Evolutionary conservation across 805 yeast genomes (phyloP).

Genomic region (Lipomyces japonicus): DNA sequence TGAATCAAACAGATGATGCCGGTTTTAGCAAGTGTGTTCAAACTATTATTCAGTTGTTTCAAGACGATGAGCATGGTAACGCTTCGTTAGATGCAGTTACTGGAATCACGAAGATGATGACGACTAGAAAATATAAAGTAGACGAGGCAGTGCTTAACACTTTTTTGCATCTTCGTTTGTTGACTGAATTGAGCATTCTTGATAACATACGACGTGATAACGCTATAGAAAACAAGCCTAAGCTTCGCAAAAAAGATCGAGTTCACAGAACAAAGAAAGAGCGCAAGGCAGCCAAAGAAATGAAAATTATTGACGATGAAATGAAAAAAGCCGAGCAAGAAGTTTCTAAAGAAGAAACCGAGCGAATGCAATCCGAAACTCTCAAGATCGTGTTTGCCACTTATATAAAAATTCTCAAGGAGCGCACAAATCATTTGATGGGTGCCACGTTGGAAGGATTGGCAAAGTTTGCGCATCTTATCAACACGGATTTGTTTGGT

Average conservation of each 20-base stretch:
- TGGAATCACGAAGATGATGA: slow-evolving; percentile 63
- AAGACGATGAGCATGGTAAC: slow-evolving; percentile 77
- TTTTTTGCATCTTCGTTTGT: slow-evolving; percentile 55
- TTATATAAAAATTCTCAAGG: slow-evolving; percentile 72
- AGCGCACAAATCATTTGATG: slow-evolving; percentile 59
- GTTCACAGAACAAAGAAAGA: slow-evolving; percentile 89
- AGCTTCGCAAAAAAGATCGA: slow-evolving; percentile 77
- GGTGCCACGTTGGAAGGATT: slow-evolving; percentile 90
- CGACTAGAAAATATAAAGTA: slow-evolving; percentile 69
- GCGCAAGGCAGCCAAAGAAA: slow-evolving; percentile 80
- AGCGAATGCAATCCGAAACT: slow-evolving; percentile 76
- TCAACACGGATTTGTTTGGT: slow-evolving; percentile 87
- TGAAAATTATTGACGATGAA: slow-evolving; percentile 84
- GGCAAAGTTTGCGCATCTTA: slow-evolving; percentile 82
- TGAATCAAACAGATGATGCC: slow-evolving; percentile 34
- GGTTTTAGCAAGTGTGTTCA: slow-evolving; percentile 58
- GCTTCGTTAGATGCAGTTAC: slow-evolving; percentile 71
- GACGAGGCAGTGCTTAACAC: slow-evolving; percentile 79
- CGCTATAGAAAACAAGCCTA: slow-evolving; percentile 35
- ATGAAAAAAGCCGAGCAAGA: slow-evolving; percentile 81
- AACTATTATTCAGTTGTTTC: slow-evolving; percentile 64
- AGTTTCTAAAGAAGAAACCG: slow-evolving; percentile 83
- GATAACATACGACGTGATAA: slow-evolving; percentile 20
- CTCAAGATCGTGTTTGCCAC: slow-evolving; percentile 66
- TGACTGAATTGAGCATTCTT: slow-evolving; percentile 37